Evolutionary conservation across 1,284 basidiomycete genomes (phyloP).

Genomic region (Pterulicium gracile): DNA sequence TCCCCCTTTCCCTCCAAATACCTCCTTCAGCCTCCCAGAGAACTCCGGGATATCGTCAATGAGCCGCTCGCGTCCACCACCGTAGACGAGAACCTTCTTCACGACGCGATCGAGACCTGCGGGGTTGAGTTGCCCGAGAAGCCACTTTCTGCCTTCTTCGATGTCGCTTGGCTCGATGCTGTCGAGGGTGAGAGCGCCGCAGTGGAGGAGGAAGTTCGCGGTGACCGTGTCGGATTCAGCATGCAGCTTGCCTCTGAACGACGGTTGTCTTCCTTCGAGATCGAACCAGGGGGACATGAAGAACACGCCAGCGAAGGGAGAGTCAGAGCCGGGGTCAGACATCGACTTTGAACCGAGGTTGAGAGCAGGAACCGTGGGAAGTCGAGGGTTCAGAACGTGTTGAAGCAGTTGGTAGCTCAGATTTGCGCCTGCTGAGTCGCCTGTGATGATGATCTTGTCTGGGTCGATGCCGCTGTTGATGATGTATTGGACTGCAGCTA

Average conservation of each 20-base stretch:
- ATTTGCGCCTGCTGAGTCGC: conserved; percentile 3
- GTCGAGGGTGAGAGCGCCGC: neutral
- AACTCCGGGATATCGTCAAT: neutral
- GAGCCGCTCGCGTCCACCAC: neutral
- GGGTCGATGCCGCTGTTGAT: neutral
- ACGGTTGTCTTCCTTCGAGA: neutral
- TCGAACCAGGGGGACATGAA: conserved; percentile 2
- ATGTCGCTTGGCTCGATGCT: neutral
- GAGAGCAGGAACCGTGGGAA: neutral
- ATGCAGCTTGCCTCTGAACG: neutral
- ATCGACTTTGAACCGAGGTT: neutral
- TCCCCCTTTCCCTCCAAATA: too few species aligned
- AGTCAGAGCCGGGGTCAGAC: neutral
- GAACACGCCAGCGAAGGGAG: neutral
- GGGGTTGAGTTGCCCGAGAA: neutral
- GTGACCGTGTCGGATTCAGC: neutral
- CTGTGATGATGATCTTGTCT: neutral
- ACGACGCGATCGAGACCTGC: neutral
- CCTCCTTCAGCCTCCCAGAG: neutral
- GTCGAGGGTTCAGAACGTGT: conserved; percentile 1
- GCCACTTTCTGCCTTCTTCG: neutral
- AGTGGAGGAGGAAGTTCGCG: neutral
- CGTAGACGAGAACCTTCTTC: neutral
- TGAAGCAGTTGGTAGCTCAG: neutral
- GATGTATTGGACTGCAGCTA: neutral